Evolutionary conservation across 352 stramenopile species (phyloP), one percentile per base, ranked within the genome.

Genomic region (Pythium scleroteichum): DNA sequence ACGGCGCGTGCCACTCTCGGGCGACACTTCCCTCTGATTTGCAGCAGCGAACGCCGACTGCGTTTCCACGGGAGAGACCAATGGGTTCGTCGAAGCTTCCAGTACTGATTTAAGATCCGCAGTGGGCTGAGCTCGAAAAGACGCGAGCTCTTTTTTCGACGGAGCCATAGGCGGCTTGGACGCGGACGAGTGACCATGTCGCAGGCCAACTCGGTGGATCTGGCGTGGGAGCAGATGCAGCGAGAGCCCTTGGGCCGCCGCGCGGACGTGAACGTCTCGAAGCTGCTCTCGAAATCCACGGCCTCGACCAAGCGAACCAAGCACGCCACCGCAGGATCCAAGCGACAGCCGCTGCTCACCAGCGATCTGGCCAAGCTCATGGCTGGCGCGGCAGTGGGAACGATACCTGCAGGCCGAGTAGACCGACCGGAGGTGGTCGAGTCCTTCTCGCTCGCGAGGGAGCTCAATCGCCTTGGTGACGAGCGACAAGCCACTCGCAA

Each of bases 391-490:
- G 5, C 5, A 35, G 10, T 10, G 10, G 29, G 10, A 35, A 35
- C 29, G 10, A 35, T 10, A 10, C 10, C 29, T 10, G 29, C 5
- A 10, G 10, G 29, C 5, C 29, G 10, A 10, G 5, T 35, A 10
- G 29, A 35, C 5, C 19, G 17, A 8, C 38, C 4, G 29, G 26
- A n/a, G 16, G 32, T 23, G 47, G 51, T 16, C 26, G 51, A 70
- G 19, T 55, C 53, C 4, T 85, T 87, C 57, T 81, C 63, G 13
- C 56, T 70, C 23, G 27, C 55, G 0, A 63, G 48, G 14, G 63
- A 87, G 41, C 57, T 94, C 26, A 94, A 94, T 57, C 69, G 72
- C 10, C 62, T 94, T 33, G 57, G 69, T 0, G 75, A 87, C 23
- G 80, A 91, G 40, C 64, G 74, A 16, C 45, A 60, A 17, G 67